Evolutionary conservation across 768 basidiomycete species (phyloP), one percentile per base, ranked within the genome.

Genomic region (Rhodotorula taiwanensis): DNA sequence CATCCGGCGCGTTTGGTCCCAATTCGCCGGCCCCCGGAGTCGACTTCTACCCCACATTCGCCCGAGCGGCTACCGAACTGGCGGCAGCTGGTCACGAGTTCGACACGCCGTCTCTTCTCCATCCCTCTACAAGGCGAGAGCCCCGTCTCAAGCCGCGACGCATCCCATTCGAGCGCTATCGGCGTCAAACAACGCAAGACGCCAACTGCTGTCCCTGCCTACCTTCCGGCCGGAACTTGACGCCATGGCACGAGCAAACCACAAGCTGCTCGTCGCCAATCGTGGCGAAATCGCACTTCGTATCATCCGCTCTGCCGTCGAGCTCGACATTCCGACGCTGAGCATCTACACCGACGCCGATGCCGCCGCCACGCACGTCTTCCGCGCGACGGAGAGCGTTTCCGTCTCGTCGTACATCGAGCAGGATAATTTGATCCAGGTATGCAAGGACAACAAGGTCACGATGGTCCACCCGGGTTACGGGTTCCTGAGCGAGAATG

Each of bases 271-370:
- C 63, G 77, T 87, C 62, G 84, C 84, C 25, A 86, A 87, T 73
- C 82, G 85, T 30, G 86, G 85, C 45, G 86, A 87, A 73, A 86
- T 87, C 55, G 85, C 84, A 14, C 77, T 83, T 20, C 81, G 85
- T 14, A 80, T 86, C 67, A 76, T 86, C 30, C 80, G 78, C 54
- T 82, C 84, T 0, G 83, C 83, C 4, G 78, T 79, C 52, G 73
- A 74, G 31, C 78, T 85, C 5, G 81, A 79, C 2, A 71, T 87
- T 30, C 72, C 70, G 6, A 84, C 83, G 0, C 70, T 86, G n/a
- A 78, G 83, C 5, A 76, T 86, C 47, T 85, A 86, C 73, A 80
- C 82, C 5, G 75, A 79, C 15, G 80, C 82, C 0, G 85, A 87
- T 64, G 76, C 83, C 10, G 77, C 81, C 6, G 79, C 82, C 0